Evolutionary conservation across 257 asterid genomes (phyloP), one percentile per base, ranked within the genome.

Genomic region (Scutellaria baicalensis): DNA sequence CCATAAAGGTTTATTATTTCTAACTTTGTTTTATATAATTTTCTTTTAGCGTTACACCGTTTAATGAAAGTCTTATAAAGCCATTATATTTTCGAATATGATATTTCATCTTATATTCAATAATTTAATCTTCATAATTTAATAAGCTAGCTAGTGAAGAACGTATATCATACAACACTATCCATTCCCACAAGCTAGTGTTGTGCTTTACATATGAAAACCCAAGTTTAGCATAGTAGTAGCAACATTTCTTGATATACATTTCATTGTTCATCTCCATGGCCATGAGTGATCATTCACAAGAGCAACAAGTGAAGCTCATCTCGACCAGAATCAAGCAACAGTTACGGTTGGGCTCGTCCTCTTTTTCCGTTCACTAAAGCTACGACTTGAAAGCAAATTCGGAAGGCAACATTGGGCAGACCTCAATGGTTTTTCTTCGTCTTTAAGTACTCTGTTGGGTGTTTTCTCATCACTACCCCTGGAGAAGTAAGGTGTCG

Each of bases 361-460:
- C 52, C 68, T 75, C 79, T 75, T 81, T 77, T 52, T 88, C 80
- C 77, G 81, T 51, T 78, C 93, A 18, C 73, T 86, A 21, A 78
- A 75, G 83, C 91, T 84, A 51, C 81, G 77, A 55, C 71, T 82
- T 3, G 84, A 88, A 48, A 75, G 78, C 75, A 90, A 8, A 84
- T 79, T 78, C 1, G 95, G 97, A 56, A 88, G 77, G 76, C 97
- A 90, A 58, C 90, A 86, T 20, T 84, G 89, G 6, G 59, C 59
- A 9, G 86, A 66, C 66, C 71, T 87, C 13, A n/a, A 38, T 4
- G 78, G 13, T 75, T 66, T 74, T n/a, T 72, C 79, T 16, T 72
- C 76, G 0, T 10, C 65, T 43, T 14, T 57, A 1, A 42, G 17
- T 35, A 59, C 74, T 9, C 66, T 64, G 17, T 12, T 73, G 0